Evolutionary conservation across 192 early-diverging fungal species (phyloP).

Genomic region (Entophlyctis luteolus): DNA sequence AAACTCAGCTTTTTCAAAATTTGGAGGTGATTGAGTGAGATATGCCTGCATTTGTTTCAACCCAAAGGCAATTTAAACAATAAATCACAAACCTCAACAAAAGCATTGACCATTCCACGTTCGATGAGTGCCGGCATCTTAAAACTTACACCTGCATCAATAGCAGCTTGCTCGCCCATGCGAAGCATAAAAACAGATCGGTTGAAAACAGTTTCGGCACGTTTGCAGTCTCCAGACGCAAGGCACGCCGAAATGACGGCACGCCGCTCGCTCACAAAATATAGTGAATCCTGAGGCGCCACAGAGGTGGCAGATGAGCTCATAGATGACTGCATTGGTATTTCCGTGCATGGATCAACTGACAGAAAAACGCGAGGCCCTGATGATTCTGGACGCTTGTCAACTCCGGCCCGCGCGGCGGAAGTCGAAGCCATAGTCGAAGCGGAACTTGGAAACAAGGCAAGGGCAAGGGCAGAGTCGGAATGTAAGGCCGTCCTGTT

Average conservation of each 20-base stretch:
- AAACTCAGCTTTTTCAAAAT: conserved; percentile 47
- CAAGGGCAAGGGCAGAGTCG: not conserved
- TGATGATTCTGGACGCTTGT: too few species aligned
- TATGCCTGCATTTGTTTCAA: conserved; percentile 32
- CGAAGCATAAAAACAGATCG: conserved; percentile 60
- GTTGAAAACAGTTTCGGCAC: conserved; percentile 69
- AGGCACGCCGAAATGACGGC: conserved; percentile 58
- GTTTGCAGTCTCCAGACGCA: conserved; percentile 63
- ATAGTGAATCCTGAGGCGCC: not conserved
- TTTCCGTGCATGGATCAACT: not conserved
- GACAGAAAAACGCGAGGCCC: too few species aligned
- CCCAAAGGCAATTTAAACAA: not conserved
- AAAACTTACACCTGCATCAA: not conserved
- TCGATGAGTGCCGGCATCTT: not conserved
- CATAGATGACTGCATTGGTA: not conserved
- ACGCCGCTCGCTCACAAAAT: conserved; percentile 24
- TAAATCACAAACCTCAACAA: conserved; percentile 55
- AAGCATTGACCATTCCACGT: conserved; percentile 70
- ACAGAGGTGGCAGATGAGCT: not conserved
- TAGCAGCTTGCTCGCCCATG: not conserved
- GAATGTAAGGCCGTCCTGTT: not conserved
- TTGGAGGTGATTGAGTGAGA: conserved; percentile 44
- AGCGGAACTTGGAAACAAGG: not conserved
- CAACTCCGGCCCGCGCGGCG: too few species aligned
- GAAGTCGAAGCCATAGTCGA: not conserved